These are phyloP conservation scores for Cyclospora cayetanensis DNA, from an alignment of 169 alveolate species.

Conservation along the genomic window DNA sequence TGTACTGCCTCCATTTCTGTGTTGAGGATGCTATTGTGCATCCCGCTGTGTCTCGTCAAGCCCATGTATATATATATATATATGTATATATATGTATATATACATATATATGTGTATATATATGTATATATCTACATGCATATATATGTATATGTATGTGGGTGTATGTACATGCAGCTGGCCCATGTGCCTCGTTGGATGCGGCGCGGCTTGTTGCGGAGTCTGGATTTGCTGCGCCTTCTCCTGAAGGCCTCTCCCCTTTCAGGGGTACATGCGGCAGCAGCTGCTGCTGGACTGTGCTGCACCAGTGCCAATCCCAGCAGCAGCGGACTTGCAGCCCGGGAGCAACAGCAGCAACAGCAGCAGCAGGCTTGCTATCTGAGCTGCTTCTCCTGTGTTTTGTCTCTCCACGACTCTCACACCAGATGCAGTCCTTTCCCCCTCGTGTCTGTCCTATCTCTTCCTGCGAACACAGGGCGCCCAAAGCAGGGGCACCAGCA, in stretches of 20 bases:
- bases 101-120: no score
- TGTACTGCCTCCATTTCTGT: neutral
- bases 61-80: no score
- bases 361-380: neutral
- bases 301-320: neutral
- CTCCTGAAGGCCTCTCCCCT: neutral
- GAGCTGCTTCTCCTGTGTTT: neutral
- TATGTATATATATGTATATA: no score
- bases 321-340: constrained; percentile 41
- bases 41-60: no score
- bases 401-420: neutral
- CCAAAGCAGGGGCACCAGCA: constrained; percentile 48
- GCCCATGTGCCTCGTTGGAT: neutral
- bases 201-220: neutral
- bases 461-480: neutral
- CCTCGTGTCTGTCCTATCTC: neutral
- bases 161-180: neutral
- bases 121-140: neutral
- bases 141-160: neutral
- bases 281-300: neutral
- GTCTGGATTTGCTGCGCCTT: neutral
- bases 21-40: no score
- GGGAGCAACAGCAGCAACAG: neutral
- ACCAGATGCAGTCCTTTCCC: neutral
- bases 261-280: neutral